Percentiles rank a stretch among this genome's conserved stretches.
Evolutionary conservation across 2,329 filamentous ascomycete species (phyloP).

Genomic region (Berkeleyomyces basicola): DNA sequence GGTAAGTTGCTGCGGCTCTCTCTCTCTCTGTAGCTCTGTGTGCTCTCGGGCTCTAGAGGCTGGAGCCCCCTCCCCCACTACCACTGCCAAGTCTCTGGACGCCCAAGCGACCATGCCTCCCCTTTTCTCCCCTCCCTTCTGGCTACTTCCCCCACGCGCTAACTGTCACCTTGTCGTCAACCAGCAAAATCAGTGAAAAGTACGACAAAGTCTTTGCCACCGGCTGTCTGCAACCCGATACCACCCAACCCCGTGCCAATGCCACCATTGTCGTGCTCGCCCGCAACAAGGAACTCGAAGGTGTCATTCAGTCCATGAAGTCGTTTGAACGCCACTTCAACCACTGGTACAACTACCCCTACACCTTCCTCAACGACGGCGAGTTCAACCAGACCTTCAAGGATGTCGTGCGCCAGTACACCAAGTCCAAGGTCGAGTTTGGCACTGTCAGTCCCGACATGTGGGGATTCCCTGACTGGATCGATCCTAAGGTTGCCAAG

Average conservation of each 20-base stretch:
- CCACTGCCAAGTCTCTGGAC: not conserved
- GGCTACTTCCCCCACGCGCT: not conserved
- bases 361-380: conserved; percentile 94
- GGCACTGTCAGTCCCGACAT: conserved; percentile 78
- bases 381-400: conserved; percentile 95
- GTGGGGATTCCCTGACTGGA: conserved; percentile 97
- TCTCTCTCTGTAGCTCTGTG: not conserved
- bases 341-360: conserved; percentile 95
- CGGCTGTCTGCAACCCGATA: conserved; percentile 72
- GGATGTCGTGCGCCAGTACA: conserved; percentile 74
- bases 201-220: conserved; percentile 92
- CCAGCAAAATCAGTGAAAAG: conserved; percentile 87
- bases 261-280: conserved; percentile 92
- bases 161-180: not conserved
- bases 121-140: not conserved
- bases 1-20: conserved; percentile 36
- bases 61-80: not conserved
- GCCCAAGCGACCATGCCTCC: not conserved
- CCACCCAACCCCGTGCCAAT: conserved; percentile 66
- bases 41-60: not conserved
- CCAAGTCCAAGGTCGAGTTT: conserved; percentile 76
- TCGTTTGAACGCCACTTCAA: conserved; percentile 99
- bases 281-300: conserved; percentile 88
- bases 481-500: conserved; percentile 80
- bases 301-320: conserved; percentile 91